These are phyloP conservation scores for Phlebopus sp. DNA, from an alignment of 1,284 basidiomycete genomes.

Conservation along the genomic window DNA sequence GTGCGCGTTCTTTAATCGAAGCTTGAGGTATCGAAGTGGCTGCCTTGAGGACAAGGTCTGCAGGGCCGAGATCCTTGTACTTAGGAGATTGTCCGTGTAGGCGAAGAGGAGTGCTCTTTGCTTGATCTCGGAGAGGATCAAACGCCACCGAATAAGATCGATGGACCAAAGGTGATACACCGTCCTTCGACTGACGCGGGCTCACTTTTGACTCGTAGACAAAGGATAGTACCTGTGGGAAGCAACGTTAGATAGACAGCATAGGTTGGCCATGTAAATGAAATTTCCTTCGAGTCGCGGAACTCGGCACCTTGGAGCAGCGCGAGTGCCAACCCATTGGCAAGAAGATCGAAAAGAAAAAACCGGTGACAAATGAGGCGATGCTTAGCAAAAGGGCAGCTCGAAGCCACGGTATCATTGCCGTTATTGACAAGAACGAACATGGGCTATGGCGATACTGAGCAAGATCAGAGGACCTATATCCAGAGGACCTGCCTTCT, in stretches of 20 bases:
- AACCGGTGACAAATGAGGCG: conserved; percentile 46
- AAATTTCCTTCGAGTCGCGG: conserved; percentile 57
- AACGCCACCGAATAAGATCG: conserved; percentile 5
- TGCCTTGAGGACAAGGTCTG: conserved; percentile 9
- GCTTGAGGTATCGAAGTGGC: conserved; percentile 9
- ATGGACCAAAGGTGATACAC: conserved; percentile 11
- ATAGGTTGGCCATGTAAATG: not conserved
- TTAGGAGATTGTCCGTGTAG: not conserved
- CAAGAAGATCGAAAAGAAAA: conserved; percentile 48
- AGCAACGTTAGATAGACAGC: not conserved
- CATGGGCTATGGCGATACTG: conserved; percentile 51
- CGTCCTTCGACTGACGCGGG: conserved; percentile 7
- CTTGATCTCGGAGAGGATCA: conserved; percentile 6
- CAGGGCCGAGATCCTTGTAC: not conserved
- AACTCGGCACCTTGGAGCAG: conserved; percentile 53
- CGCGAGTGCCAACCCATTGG: conserved; percentile 48
- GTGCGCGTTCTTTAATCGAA: conserved; percentile 12
- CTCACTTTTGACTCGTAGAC: conserved; percentile 40
- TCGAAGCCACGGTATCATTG: conserved; percentile 25
- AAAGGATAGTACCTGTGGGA: conserved; percentile 43
- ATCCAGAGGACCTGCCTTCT: conserved; percentile 35
- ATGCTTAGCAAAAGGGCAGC: conserved; percentile 21
- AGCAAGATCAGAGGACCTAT: not conserved
- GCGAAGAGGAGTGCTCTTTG: not conserved
- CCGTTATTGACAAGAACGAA: conserved; percentile 61